Conservation (phyloP, 2,329 filamentous ascomycete genomes). For the Domatiomyces catenatus region DNA sequence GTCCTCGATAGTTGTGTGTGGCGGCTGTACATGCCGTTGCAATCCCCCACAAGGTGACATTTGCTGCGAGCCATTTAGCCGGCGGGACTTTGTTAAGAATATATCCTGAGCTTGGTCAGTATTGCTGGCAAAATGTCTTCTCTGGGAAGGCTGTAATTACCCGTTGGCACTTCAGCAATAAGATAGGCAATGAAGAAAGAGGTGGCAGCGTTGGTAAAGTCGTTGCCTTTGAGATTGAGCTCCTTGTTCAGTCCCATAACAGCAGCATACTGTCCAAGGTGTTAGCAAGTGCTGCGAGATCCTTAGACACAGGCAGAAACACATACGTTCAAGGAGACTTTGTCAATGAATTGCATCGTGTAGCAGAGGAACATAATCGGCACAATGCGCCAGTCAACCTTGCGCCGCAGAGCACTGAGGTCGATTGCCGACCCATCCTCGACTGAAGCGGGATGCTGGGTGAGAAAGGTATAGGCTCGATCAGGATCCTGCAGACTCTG, state of each 20-base stretch:
- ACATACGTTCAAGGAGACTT: slow-evolving; percentile 24
- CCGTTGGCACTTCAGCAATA: slow-evolving; percentile 22
- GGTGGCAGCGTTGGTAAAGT: slow-evolving; percentile 48
- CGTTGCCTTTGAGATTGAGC: slow-evolving; percentile 40
- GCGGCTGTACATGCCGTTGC: slow-evolving; percentile 29
- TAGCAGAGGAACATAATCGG: slow-evolving; percentile 23
- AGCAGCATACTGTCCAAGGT: slow-evolving; percentile 35
- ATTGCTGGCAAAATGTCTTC: slow-evolving; percentile 19
- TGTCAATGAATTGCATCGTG: slow-evolving; percentile 23
- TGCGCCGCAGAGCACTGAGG: slow-evolving; percentile 15
- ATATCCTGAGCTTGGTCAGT: slow-evolving; percentile 26
- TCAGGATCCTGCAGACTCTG: not conserved
- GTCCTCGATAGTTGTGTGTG: slow-evolving; percentile 36
- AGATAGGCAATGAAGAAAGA: slow-evolving; percentile 48
- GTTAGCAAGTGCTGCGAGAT: no score
- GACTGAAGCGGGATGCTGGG: not conserved
- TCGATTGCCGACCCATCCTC: not conserved
- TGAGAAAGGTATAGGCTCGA: not conserved
- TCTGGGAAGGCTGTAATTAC: slow-evolving; percentile 21
- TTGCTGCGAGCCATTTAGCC: slow-evolving; percentile 45
- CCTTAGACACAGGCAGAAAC: no score
- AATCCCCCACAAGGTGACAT: slow-evolving; percentile 37
- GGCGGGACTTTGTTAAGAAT: slow-evolving; percentile 46
- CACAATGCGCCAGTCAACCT: slow-evolving; percentile 21
- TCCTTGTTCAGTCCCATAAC: slow-evolving; percentile 49